Evolutionary conservation across 78 protist species (phyloP).

Genomic region (Speleostelium caveatum): DNA sequence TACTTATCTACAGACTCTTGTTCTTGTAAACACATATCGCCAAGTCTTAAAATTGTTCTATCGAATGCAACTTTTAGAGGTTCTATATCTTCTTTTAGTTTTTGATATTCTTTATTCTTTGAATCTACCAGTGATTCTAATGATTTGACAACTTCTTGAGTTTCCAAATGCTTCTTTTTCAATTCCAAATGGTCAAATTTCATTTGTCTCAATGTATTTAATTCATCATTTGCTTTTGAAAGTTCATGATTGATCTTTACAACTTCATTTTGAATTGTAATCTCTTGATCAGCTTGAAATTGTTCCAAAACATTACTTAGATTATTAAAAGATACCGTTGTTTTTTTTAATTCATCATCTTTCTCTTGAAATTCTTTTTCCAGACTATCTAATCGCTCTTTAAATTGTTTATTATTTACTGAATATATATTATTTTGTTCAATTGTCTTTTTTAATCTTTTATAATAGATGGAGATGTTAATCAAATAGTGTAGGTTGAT

Average conservation of each 20-base stretch:
- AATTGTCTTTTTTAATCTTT: constrained; percentile 23
- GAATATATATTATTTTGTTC: background rate
- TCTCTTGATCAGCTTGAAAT: constrained; percentile 73
- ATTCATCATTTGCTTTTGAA: background rate
- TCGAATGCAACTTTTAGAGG: constrained; percentile 71
- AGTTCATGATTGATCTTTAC: constrained; percentile 23
- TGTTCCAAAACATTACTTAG: constrained; percentile 44
- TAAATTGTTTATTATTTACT: background rate
- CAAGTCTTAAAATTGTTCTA: constrained; percentile 38
- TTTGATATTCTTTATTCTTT: constrained; percentile 26
- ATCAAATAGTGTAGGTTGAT: too few relatives aligned
- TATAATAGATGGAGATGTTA: too few relatives aligned
- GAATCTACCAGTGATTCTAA: background rate
- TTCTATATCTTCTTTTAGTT: constrained; percentile 54
- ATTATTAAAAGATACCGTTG: constrained; percentile 7
- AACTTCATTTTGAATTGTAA: constrained; percentile 29
- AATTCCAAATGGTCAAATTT: background rate
- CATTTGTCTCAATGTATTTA: background rate
- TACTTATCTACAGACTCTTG: constrained; percentile 76
- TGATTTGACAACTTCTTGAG: background rate
- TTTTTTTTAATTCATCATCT: constrained; percentile 27
- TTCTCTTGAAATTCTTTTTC: constrained; percentile 25
- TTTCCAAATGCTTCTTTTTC: background rate
- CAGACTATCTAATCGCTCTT: background rate
- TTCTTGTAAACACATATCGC: constrained; percentile 73